Evolutionary conservation across 169 alveolate species (phyloP).

Genomic region (Plasmodium sp.): DNA sequence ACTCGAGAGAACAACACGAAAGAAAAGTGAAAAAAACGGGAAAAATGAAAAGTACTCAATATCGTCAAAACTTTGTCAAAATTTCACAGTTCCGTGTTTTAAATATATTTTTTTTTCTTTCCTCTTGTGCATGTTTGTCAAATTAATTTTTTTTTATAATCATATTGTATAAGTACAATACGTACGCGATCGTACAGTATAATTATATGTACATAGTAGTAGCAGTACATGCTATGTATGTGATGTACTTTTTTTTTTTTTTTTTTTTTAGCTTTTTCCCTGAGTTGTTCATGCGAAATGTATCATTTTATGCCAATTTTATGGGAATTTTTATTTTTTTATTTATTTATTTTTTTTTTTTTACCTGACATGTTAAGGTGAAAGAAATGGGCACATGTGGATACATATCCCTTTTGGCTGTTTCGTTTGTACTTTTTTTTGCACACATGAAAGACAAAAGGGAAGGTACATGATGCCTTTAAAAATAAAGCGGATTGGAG

Average conservation of each 20-base stretch:
- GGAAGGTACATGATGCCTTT: background rate
- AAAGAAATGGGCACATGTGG: background rate
- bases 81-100: background rate
- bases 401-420: background rate
- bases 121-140: background rate
- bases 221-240: background rate
- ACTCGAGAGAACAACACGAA: conserved; percentile 25
- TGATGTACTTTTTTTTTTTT: background rate
- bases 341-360: background rate
- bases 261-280: background rate
- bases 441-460: conserved; percentile 73
- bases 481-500: background rate
- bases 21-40: conserved; percentile 1
- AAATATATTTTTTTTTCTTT: background rate
- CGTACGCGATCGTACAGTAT: background rate
- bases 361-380: conserved; percentile 6
- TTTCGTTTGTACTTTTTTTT: background rate
- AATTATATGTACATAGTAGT: background rate
- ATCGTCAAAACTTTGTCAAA: conserved; percentile 11
- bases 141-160: background rate
- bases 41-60: background rate
- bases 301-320: background rate
- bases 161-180: background rate
- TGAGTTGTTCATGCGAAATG: conserved; percentile 22
- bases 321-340: background rate